phyloP scores from a whole-genome alignment of 805 yeast species.

The Candida maltosa region DNA sequence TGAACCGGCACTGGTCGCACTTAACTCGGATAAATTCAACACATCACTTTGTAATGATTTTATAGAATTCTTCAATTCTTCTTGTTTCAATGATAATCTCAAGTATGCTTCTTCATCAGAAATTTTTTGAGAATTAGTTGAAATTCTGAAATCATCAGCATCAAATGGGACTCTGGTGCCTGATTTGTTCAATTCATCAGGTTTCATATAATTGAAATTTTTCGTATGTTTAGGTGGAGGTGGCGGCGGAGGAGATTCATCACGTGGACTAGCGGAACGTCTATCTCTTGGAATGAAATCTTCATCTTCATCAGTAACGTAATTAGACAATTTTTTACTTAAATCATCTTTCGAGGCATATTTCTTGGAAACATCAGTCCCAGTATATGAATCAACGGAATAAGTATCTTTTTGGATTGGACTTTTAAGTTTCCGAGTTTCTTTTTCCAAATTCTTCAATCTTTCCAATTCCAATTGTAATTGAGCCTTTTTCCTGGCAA shows the following conservation, averaged over 20 bases:
- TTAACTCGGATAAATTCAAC: slow-evolving; percentile 59
- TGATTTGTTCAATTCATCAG: slow-evolving; percentile 4
- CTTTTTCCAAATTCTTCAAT: slow-evolving; percentile 26
- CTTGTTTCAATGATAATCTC: slow-evolving; percentile 25
- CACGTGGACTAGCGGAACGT: slow-evolving; percentile 9
- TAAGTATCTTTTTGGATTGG: slow-evolving; percentile 7
- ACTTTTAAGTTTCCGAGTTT: slow-evolving; percentile 6
- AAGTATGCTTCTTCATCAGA: slow-evolving; percentile 10
- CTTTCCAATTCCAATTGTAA: slow-evolving; percentile 37
- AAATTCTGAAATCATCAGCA: slow-evolving; percentile 34
- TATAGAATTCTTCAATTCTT: slow-evolving; percentile 36
- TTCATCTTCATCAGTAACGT: slow-evolving; percentile 18
- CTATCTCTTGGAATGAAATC: slow-evolving; percentile 15
- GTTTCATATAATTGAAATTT: slow-evolving; percentile 2
- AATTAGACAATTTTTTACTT: slow-evolving; percentile 25
- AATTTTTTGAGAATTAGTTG: slow-evolving; percentile 16
- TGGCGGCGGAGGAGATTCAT: slow-evolving; percentile 37
- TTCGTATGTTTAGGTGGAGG: slow-evolving; percentile 33
- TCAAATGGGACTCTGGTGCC: slow-evolving; percentile 25
- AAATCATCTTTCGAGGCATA: slow-evolving; percentile 32
- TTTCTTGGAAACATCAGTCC: slow-evolving; percentile 36
- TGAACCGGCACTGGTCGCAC: slow-evolving; percentile 90
- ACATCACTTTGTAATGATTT: slow-evolving; percentile 45
- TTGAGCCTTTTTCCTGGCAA: slow-evolving; percentile 33
- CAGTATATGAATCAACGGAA: slow-evolving; percentile 26